phyloP scores from a whole-genome alignment of 2,329 filamentous ascomycete genomes.

The Teratosphaeriaceae sp. region DNA sequence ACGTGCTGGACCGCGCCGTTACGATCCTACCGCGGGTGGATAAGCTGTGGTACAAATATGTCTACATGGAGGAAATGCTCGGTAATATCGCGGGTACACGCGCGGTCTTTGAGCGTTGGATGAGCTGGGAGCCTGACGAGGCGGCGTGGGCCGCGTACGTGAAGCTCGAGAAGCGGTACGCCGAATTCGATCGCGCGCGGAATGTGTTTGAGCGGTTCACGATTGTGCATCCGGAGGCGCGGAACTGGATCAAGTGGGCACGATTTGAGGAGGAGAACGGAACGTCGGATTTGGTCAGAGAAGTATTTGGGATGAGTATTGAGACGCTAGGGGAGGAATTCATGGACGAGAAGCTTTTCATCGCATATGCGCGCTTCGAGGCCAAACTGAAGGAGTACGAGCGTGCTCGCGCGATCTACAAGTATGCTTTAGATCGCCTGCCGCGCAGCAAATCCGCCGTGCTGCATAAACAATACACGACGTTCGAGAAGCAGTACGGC shows the following conservation, averaged over 20 bases:
- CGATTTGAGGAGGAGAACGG: constrained; percentile 95
- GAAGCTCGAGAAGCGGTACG: constrained; percentile 92
- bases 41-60: constrained; percentile 99
- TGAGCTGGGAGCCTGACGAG: constrained; percentile 97
- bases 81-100: constrained; percentile 88
- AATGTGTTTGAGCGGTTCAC: constrained; percentile 88
- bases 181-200: constrained; percentile 83
- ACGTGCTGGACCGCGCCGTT: constrained; percentile 90
- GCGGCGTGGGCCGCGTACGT: constrained; percentile 94
- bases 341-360: constrained; percentile 92
- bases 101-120: constrained; percentile 95
- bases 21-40: constrained; percentile 84
- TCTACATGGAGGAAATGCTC: constrained; percentile 97
- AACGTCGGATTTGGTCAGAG: constrained; percentile 82
- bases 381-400: constrained; percentile 93
- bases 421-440: constrained; percentile 87
- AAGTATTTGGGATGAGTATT: constrained; percentile 83
- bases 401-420: constrained; percentile 89
- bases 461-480: constrained; percentile 90
- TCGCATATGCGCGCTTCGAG: constrained; percentile 92
- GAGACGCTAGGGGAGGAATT: constrained; percentile 90
- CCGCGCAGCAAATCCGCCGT: constrained; percentile 77
- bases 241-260: constrained; percentile 99
- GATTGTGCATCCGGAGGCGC: constrained; percentile 84
- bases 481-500: constrained; percentile 97